These are phyloP conservation scores for Phyllosticta citriasiana DNA, from an alignment of 2,329 filamentous ascomycete genomes.

Conservation along the genomic window DNA sequence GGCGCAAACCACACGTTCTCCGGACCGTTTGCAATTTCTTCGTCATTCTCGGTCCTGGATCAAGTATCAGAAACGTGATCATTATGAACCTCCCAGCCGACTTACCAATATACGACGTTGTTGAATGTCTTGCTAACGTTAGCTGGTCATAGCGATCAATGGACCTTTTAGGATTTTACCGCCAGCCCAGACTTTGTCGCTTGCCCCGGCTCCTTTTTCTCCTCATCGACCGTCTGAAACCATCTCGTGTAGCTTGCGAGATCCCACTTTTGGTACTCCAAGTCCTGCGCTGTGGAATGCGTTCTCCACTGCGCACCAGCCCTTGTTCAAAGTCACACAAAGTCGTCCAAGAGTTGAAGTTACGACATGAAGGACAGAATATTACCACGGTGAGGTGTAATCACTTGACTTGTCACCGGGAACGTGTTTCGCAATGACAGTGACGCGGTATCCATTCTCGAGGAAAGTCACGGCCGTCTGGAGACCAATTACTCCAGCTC, in stretches of 20 bases:
- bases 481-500: constrained; percentile 39
- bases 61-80: background rate
- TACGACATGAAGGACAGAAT: background rate
- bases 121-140: constrained; percentile 8
- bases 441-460: constrained; percentile 31
- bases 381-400: constrained; percentile 36
- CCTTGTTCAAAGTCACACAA: constrained; percentile 18
- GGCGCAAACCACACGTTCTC: constrained; percentile 29
- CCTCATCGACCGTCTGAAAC: constrained; percentile 22
- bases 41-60: constrained; percentile 17
- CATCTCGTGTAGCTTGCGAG: constrained; percentile 34
- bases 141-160: background rate
- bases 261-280: constrained; percentile 31
- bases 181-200: constrained; percentile 16
- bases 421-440: constrained; percentile 33
- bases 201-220: constrained; percentile 15
- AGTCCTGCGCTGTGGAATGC: constrained; percentile 25
- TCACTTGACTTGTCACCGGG: constrained; percentile 33
- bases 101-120: constrained; percentile 8
- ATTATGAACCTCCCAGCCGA: background rate
- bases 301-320: constrained; percentile 41
- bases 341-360: background rate
- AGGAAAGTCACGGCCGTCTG: constrained; percentile 36
- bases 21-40: constrained; percentile 12
- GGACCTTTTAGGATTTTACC: constrained; percentile 2